phyloP scores from a whole-genome alignment of 495 filamentous ascomycete genomes.

The Lasiosphaeria ovina region DNA sequence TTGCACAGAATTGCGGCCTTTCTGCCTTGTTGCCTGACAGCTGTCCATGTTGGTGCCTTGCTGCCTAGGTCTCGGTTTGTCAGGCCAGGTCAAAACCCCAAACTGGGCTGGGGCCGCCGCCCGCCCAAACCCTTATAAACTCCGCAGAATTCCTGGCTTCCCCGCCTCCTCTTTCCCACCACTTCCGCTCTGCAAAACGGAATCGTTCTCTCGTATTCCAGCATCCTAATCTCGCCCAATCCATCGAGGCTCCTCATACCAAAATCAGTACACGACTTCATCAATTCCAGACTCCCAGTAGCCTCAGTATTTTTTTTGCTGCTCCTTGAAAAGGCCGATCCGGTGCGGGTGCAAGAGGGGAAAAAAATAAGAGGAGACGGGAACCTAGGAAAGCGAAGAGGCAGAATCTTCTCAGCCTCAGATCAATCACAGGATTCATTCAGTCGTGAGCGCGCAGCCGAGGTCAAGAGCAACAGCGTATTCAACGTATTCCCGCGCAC shows the following conservation, averaged over 20 bases:
- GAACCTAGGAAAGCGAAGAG: neutral
- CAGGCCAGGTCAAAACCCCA: too few species aligned
- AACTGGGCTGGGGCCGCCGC: neutral
- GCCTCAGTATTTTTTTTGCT: conserved; percentile 14
- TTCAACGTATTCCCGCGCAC: conserved; percentile 9
- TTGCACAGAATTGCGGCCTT: too few species aligned
- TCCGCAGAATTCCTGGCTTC: neutral
- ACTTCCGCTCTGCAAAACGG: neutral
- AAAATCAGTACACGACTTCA: conserved; percentile 2
- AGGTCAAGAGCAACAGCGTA: neutral
- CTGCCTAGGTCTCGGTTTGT: too few species aligned
- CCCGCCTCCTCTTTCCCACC: conserved; percentile 2
- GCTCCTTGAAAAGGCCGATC: neutral
- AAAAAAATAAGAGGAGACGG: neutral
- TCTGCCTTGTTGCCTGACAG: too few species aligned
- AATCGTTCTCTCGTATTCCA: neutral
- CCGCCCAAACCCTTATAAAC: neutral
- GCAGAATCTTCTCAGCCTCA: neutral
- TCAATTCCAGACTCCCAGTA: conserved; percentile 20
- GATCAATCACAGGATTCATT: too few species aligned
- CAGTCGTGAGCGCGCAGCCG: neutral
- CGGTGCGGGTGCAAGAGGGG: too few species aligned
- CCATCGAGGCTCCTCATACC: neutral
- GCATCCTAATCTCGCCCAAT: conserved; percentile 1
- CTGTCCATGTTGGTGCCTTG: too few species aligned